A percentile compares a stretch with the other conserved stretches of the same genome.
These are phyloP conservation scores for Rhynchospora tenuis DNA, from an alignment of 176 grass and related monocot species.

Conservation along the genomic window DNA sequence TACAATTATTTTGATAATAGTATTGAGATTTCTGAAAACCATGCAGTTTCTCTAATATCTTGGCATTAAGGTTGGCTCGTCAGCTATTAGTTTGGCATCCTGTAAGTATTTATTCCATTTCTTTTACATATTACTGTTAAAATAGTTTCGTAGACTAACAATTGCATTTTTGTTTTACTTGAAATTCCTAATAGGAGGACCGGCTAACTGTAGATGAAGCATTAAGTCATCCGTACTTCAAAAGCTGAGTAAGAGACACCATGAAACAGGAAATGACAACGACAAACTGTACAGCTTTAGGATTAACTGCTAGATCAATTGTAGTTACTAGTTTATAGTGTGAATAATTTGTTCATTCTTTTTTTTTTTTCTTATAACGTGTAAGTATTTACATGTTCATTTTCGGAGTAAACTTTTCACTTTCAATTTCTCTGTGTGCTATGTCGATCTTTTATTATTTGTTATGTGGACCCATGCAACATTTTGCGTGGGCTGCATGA, in stretches of 20 bases:
- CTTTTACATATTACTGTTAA: not conserved
- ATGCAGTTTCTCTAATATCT: constrained; percentile 76
- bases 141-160: not conserved
- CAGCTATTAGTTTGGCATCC: constrained; percentile 91
- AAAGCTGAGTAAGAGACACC: constrained; percentile 18
- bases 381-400: not conserved
- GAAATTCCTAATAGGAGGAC: constrained; percentile 49
- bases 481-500: not conserved
- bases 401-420: not conserved
- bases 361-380: not conserved
- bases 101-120: constrained; percentile 46
- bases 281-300: not conserved
- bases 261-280: not conserved
- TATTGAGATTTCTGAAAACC: not conserved
- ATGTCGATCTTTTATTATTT: not conserved
- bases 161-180: constrained; percentile 7
- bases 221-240: constrained; percentile 82
- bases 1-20: constrained; percentile 22
- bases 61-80: constrained; percentile 74
- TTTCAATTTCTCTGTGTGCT: not conserved
- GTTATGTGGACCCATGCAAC: not conserved
- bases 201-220: constrained; percentile 81
- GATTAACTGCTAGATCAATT: not conserved
- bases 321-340: not conserved
- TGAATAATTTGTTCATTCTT: not conserved